Percentiles rank a stretch among this genome's conserved stretches.
Conservation (phyloP, 495 filamentous ascomycete species). For the Penicillium macrosclerotiorum region DNA sequence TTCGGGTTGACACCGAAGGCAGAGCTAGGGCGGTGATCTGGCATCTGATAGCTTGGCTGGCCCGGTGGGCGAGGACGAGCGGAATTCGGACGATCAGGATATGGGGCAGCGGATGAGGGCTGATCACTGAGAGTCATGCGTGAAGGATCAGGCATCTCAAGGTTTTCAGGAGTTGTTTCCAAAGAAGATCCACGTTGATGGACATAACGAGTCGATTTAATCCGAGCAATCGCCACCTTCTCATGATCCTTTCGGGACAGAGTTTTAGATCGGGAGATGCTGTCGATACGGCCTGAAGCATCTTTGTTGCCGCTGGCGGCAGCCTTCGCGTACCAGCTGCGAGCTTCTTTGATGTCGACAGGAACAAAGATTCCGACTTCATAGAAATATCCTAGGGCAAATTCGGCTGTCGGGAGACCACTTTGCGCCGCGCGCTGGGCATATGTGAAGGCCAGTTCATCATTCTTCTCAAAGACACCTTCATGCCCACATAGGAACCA, state of each 20-base stretch:
- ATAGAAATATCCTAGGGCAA: slow-evolving; percentile 96
- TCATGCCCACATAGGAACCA: slow-evolving; percentile 98
- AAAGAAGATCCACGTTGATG: slow-evolving; percentile 60
- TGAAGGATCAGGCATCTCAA: slow-evolving; percentile 73
- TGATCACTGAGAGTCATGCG: slow-evolving; percentile 43
- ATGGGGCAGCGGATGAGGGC: slow-evolving; percentile 38
- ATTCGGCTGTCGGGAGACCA: slow-evolving; percentile 86
- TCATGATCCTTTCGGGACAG: slow-evolving; percentile 91
- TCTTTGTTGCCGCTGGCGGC: slow-evolving; percentile 91
- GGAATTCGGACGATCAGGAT: slow-evolving; percentile 37
- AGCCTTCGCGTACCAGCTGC: slow-evolving; percentile 87
- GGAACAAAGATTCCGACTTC: slow-evolving; percentile 90
- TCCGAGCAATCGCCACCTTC: slow-evolving; percentile 80
- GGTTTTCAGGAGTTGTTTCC: slow-evolving; percentile 54
- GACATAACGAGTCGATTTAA: slow-evolving; percentile 83
- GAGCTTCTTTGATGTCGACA: slow-evolving; percentile 77
- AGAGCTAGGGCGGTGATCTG: slow-evolving; percentile 57
- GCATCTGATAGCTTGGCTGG: slow-evolving; percentile 56
- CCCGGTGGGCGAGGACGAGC: slow-evolving; percentile 57
- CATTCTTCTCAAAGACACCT: slow-evolving; percentile 88
- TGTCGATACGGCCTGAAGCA: slow-evolving; percentile 75
- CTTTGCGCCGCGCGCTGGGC: slow-evolving; percentile 79
- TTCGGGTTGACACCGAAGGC: slow-evolving; percentile 64
- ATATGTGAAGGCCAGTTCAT: slow-evolving; percentile 87
- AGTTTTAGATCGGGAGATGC: slow-evolving; percentile 80